Conservation (phyloP, 164 flowering plant species). For the Aristolochia fimbriata region DNA sequence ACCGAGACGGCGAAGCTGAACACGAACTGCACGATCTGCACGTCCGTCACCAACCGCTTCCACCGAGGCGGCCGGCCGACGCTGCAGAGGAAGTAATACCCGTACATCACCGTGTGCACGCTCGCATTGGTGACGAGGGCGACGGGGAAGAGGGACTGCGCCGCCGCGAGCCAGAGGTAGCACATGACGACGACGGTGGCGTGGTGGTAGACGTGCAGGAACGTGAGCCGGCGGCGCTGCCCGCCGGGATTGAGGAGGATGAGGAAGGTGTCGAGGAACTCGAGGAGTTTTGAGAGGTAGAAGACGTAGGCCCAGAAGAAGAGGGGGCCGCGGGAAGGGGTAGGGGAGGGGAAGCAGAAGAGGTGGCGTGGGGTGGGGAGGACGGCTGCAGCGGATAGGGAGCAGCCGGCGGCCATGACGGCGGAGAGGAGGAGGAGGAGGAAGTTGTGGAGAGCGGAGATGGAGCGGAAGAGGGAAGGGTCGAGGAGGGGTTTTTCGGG, state of each 20-base stretch:
- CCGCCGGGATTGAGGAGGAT: constrained; percentile 40
- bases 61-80: constrained; percentile 59
- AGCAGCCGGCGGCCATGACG: constrained; percentile 69
- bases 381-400: constrained; percentile 43
- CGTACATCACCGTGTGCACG: constrained; percentile 83
- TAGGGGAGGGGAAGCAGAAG: constrained; percentile 51
- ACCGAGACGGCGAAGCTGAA: constrained; percentile 51
- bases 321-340: constrained; percentile 62
- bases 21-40: constrained; percentile 80
- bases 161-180: constrained; percentile 55
- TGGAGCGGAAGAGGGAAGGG: constrained; percentile 43
- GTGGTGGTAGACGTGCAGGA: constrained; percentile 98
- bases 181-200: constrained; percentile 75
- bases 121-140: constrained; percentile 67
- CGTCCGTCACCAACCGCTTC: constrained; percentile 78
- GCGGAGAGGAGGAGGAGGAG: constrained; percentile 67
- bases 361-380: constrained; percentile 30
- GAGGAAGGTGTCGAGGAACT: constrained; percentile 68
- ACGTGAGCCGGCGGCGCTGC: constrained; percentile 62
- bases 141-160: constrained; percentile 72
- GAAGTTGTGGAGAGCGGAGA: constrained; percentile 68
- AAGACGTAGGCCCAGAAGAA: constrained; percentile 94
- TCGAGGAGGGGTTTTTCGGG: constrained; percentile 11
- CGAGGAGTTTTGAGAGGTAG: constrained; percentile 81
- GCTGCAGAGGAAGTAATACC: constrained; percentile 53